Percentiles rank a stretch among this genome's conserved stretches.
Evolutionary conservation across 2,329 filamentous ascomycete species (phyloP).

Genomic region (Rhytidhysteron rufulum): DNA sequence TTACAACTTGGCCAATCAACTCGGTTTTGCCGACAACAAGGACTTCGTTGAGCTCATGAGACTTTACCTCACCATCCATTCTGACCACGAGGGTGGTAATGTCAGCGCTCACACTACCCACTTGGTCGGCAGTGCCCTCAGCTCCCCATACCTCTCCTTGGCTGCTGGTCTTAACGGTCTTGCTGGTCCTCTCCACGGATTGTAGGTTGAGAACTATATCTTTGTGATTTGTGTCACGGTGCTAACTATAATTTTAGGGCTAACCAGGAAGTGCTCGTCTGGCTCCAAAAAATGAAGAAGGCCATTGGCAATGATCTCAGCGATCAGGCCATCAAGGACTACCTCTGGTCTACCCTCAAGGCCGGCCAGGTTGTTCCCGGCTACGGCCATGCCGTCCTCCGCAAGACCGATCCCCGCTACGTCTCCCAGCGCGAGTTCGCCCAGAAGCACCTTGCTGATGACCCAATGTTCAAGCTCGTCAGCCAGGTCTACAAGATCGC

Average conservation of each 20-base stretch:
- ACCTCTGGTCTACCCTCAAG: conserved; percentile 98
- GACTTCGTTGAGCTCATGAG: conserved; percentile 99
- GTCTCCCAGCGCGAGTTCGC: conserved; percentile 97
- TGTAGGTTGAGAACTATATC: conserved; percentile 44
- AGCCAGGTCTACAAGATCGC: conserved; percentile 99
- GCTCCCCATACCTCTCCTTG: conserved; percentile 95
- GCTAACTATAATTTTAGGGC: conserved; percentile 47
- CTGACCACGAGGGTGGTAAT: conserved; percentile 99
- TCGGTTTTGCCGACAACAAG: conserved; percentile 89
- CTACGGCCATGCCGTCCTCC: conserved; percentile 97
- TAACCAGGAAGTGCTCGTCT: conserved; percentile 99
- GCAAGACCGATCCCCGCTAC: conserved; percentile 99
- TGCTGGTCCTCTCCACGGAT: conserved; percentile 94
- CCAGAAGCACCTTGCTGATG: conserved; percentile 86
- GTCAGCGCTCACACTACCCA: conserved; percentile 98
- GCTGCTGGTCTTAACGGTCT: conserved; percentile 97
- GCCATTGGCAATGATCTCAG: conserved; percentile 87
- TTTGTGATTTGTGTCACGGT: no score
- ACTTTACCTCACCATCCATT: conserved; percentile 99
- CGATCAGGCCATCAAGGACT: conserved; percentile 95
- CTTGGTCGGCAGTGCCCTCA: conserved; percentile 92
- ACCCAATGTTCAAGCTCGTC: conserved; percentile 99
- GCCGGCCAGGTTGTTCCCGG: conserved; percentile 92
- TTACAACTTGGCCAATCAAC: conserved; percentile 99
- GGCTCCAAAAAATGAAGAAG: conserved; percentile 99